Base-by-base conservation (phyloP, 2,329 filamentous ascomycete genomes). In the Fusarium sp. region DNA sequence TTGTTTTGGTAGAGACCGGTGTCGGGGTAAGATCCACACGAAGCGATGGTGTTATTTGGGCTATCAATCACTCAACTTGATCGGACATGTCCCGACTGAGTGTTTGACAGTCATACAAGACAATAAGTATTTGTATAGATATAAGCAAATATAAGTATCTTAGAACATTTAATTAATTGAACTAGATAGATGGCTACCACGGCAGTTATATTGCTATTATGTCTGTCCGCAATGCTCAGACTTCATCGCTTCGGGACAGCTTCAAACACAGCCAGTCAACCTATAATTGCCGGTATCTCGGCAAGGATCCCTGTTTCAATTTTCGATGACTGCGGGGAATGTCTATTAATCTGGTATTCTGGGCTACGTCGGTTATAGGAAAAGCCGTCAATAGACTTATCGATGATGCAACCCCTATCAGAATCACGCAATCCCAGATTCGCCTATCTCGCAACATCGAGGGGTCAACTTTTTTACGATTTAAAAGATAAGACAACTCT, bases 11-110 rank as follows among this genome's bases (percentile, higher is more conserved):
- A 58, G 14, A 20, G 39, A 50, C 69, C 67, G 69, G 67, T 67
- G 59, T 69, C 65, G 69, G 67, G 59, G 54, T 54, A 46, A 45
- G 60, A 59, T 56, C 65, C 70, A 68, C 70, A 60, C 31, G 29
- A 23, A 18, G 46, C 70, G 70, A 72, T 72, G 70, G 64, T 72
- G 70, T 72, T 72, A 72, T 72, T 71, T 72, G 48, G 70, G 53
- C 66, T 60, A 61, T 71, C 62, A 57, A 72, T 72, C 60, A 72
- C 70, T 64, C 67, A 72, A 72, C 48, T n/a, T 31, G 29, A 45
- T 33, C 36, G 37, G 36, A 9, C 6, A n/a, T 35, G 6, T 36
- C 11, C 48, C 48, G 37, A 20, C 48, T 33, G 11, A 6, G 5
- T 48, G 11, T 31, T 21, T 20, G 20, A 17, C 4, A 40, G 11